A percentile compares a stretch with the other conserved stretches of the same genome.
phyloP scores from a whole-genome alignment of 208 protist genomes.

The Entamoeba moshkovskii region DNA sequence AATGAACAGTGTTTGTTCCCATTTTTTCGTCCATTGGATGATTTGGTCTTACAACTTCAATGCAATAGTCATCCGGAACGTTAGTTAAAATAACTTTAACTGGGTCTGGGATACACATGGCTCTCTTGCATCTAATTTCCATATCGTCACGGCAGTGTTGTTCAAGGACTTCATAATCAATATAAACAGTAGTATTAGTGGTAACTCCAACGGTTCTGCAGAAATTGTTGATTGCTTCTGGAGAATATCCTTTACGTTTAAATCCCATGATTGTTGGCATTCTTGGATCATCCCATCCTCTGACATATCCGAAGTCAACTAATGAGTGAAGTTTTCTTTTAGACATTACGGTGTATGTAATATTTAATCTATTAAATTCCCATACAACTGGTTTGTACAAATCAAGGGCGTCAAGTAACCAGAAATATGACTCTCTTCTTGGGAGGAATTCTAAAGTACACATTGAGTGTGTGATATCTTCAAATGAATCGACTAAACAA shows the following conservation, averaged over 20 bases:
- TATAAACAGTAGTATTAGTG: slow-evolving; percentile 41
- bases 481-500: slow-evolving; percentile 93
- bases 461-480: slow-evolving; percentile 97
- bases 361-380: slow-evolving; percentile 89
- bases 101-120: slow-evolving; percentile 73
- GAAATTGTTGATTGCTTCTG: slow-evolving; percentile 80
- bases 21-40: slow-evolving; percentile 66
- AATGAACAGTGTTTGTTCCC: slow-evolving; percentile 58
- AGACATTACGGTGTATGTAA: slow-evolving; percentile 82
- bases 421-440: slow-evolving; percentile 82
- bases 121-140: slow-evolving; percentile 62
- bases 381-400: slow-evolving; percentile 75
- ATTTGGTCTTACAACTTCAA: slow-evolving; percentile 67
- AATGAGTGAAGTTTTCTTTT: slow-evolving; percentile 88
- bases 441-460: slow-evolving; percentile 98
- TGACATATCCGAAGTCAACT: slow-evolving; percentile 71
- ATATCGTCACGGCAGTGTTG: slow-evolving; percentile 73
- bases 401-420: slow-evolving; percentile 50
- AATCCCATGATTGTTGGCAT: slow-evolving; percentile 82
- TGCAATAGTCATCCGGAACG: slow-evolving; percentile 46
- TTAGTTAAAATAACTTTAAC: slow-evolving; percentile 78
- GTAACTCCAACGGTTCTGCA: slow-evolving; percentile 78
- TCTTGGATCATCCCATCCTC: slow-evolving; percentile 88
- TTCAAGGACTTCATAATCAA: slow-evolving; percentile 76
- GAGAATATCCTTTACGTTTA: slow-evolving; percentile 80